Base-by-base conservation (phyloP, 805 yeast genomes). In the Saturnispora quitensis region DNA sequence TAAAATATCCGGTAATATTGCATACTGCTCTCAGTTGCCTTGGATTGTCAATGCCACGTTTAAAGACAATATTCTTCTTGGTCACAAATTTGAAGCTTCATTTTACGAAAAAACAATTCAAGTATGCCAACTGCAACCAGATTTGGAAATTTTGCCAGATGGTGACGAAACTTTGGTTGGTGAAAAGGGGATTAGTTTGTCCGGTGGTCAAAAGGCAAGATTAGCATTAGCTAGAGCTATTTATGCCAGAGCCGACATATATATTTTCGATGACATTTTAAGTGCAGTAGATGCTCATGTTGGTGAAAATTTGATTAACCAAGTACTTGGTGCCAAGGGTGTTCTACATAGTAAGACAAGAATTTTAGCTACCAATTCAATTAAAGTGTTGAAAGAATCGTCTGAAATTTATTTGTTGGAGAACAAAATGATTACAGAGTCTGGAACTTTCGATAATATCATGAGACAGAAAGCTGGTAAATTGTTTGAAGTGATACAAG, bases 261-360 rank as follows among this genome's bases (percentile, higher is more conserved):
- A 88, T 64, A 70, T 91, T 38, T 71, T 91, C 56, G 99, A 91
- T 66, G 99, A 93, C 66, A 86, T 95, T 5, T 76, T 91, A 54
- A 86, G 95, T 66, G 99, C 99, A 24, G 99, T 91, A 35, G 99
- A 91, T 69, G 97, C 90, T 60, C 98, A 91, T 66, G 99, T 91
- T 56, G 90, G 96, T 13, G 81, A 81, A 57, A 95, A 88, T 61
- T 73, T 91, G 60, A 81, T 88, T 58, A 83, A 82, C 8, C 56
- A 71, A 34, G 83, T 81, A 4, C 61, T 80, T 18, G 68, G 72
- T 33, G 60, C 48, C n/a, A 56, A 60, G 10, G 86, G 86, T 28
- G 55, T 81, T 12, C 64, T 81, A 46, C 67, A 68, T 7, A 63
- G 75, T 2, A 80, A 80, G 58, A 77, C 85, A 0, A 70, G 76